Conservation (phyloP, 2,329 filamentous ascomycete species). For the Colletotrichum simmondsii region DNA sequence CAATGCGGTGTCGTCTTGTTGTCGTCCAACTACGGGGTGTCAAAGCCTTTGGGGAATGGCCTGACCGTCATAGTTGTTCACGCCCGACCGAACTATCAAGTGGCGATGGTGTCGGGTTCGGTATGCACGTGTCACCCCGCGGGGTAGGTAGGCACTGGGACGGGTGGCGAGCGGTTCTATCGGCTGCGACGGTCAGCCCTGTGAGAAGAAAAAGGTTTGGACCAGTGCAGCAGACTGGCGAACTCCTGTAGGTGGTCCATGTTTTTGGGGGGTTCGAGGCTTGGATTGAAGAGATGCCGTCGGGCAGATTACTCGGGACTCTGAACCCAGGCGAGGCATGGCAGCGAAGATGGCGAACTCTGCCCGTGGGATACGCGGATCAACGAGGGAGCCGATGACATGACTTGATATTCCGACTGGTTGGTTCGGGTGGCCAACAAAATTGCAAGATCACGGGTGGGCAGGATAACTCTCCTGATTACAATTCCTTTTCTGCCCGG, state of each 20-base stretch:
- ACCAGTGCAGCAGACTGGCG: neutral
- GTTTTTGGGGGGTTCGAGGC: neutral
- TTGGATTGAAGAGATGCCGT: neutral
- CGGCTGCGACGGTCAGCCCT: neutral
- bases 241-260: neutral
- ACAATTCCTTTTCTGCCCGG: neutral
- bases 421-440: neutral
- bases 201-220: neutral
- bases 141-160: neutral
- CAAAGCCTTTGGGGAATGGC: slow-evolving; percentile 2
- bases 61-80: neutral
- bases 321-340: neutral
- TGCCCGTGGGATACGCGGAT: neutral
- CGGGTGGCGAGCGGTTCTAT: neutral
- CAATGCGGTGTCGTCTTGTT: neutral
- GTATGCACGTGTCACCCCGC: slow-evolving; percentile 1
- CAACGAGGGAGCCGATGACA: neutral
- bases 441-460: neutral
- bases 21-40: neutral
- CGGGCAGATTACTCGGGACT: neutral
- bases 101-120: neutral
- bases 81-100: slow-evolving; percentile 5
- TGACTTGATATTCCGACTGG: neutral
- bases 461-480: neutral
- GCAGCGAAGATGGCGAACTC: neutral